Evolutionary conservation across 148 eudicot species (phyloP), one percentile per base, ranked within the genome.

Genomic region (Rhododendron henanense): DNA sequence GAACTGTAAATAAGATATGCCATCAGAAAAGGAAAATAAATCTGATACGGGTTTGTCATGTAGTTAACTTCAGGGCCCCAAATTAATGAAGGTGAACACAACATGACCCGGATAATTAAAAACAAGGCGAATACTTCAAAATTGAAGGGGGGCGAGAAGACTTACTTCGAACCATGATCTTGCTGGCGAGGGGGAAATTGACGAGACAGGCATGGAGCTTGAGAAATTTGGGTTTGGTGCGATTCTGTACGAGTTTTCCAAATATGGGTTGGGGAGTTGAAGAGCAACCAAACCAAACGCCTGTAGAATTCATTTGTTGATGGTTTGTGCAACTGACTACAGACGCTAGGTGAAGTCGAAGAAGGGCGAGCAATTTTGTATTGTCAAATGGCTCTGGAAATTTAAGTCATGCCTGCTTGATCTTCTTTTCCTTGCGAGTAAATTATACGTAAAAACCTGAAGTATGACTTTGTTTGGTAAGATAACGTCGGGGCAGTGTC

Each of bases 111-210:
- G 55, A 51, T 13, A 51, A 18, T 10, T 19, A 23, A 53, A 59
- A 23, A 21, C 9, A 65, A n/a, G 31, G 11, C 1, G 5, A 3
- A n/a, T 65, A 65, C 31, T 65, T 23, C 0, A 0, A 65, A 65
- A 1, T 2, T 21, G 73, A 50, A 21, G 25, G 44, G 1, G 18
- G 35, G 28, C n/a, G n/a, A 19, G 73, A 48, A 31, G 7, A 63
- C 92, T 90, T 87, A 90, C 92, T 90, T 88, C 78, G 87, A 37
- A 90, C 92, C 76, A 90, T 87, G 83, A 90, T 87, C 77, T 90
- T 90, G 92, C 90, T 90, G 28, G 89, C 90, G 14, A 90, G 89
- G 39, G 92, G 92, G 85, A 53, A 88, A 44, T 90, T 84, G 69
- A 31, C 5, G 80, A 84, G 79, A 78, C 86, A 87, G 28, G 90